Base-by-base conservation (phyloP, 305 asterid species). In the Fraxinus velutina region DNA sequence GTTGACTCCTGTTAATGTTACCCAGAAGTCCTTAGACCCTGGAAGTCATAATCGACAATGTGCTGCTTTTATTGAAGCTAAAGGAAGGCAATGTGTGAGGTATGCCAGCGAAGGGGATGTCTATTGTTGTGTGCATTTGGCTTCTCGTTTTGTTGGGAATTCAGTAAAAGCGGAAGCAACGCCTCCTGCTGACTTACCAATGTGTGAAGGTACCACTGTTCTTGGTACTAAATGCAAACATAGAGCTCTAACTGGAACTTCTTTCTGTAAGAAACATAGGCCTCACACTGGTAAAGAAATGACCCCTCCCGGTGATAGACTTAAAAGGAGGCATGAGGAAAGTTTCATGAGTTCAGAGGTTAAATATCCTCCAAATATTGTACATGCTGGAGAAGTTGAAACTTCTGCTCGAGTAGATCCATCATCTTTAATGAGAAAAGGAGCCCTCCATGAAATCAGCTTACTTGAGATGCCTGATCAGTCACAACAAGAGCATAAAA, bases 171-270 rank as follows among this genome's bases (percentile, higher is more conserved):
- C 87, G 42, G 98, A 91, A 88, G 79, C 84, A 79, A 76, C 79
- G 9, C 83, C 86, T 78, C 85, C 87, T 60, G 73, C 80, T 77
- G 98, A 94, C 79, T 87, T 92, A 52, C 91, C 93, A 47, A 92
- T 93, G 98, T 96, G 99, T 85, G 97, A 91, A 85, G 99, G 99
- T 71, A 94, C 98, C 81, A 96, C 99, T 1, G 98, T 96, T 84
- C 97, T 94, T 75, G 98, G 98, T 52, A 93, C 97, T 78, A 94
- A 93, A 84, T 96, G 99, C 88, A 96, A 94, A 87, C 99, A 96
- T 88, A 90, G 98, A 71, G 93, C 99, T 37, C 87, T 96, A 32
- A 83, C 76, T 5, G 98, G 98, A 84, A 88, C 90, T 79, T 88
- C 98, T 79, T 94, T 94, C 89, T 96, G 99, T 89, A 96, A 96